Base-by-base conservation (phyloP, 768 basidiomycete species). In the Asterophora parasitica region DNA sequence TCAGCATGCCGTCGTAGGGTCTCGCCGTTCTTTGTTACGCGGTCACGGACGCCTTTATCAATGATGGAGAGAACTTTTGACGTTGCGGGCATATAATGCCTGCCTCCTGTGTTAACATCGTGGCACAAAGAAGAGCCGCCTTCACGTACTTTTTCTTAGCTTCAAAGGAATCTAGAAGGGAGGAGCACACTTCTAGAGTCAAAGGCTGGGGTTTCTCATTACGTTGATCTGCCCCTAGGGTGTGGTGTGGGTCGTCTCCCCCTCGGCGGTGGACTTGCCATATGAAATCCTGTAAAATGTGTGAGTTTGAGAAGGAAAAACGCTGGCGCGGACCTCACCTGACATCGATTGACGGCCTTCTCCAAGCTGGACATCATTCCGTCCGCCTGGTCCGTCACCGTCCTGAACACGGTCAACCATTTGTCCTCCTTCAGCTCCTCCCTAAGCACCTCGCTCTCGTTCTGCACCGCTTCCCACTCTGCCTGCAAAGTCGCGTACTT, bases 401-500 rank as follows among this genome's bases (percentile, higher is more conserved):
- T 94, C 55, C 93, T 79, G 67, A 97, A 97, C 16, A 97, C 90
- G 9, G 87, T 88, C 58, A 98, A 75, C 91, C 92, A 96, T 58
- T 94, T 94, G 67, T 97, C 95, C 66, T 97, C 95, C 68, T 90
- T 93, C 54, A 98, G 73, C 66, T 99, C 96, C 59, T 94, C 92
- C 53, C 85, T 75, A 49, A 97, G 67, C 20, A 85, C 81, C 36
- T 88, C 83, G 46, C 85, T 87, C 58, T 92, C 88, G 46, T 80
- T 79, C 61, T 86, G 83, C 8, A 92, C 78, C 8, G 79, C 68
- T 50, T 88, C 82, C 93, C 92, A 97, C 33, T 94, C 92, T 8
- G 71, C 64, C 26, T 81, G 57, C 43, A 95, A 69, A 9, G 84
- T 74, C 11, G 80, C 76, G 61, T 92, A 84, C 60, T 94, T 93